These are phyloP conservation scores for Leccinum arenicola DNA, from an alignment of 768 basidiomycete species.

Conservation along the genomic window DNA sequence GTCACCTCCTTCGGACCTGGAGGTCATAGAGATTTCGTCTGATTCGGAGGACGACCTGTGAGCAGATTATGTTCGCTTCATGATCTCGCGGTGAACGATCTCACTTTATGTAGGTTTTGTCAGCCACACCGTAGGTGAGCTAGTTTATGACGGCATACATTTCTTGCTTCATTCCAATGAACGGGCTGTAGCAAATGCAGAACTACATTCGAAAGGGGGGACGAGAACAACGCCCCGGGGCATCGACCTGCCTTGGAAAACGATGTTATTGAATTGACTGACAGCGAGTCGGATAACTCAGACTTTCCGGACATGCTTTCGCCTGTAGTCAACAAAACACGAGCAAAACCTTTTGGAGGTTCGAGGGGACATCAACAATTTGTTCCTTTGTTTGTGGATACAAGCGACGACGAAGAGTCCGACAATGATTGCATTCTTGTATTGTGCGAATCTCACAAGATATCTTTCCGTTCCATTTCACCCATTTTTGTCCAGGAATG, in stretches of 20 bases:
- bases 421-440: slow-evolving; percentile 38
- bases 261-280: slow-evolving; percentile 31
- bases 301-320: slow-evolving; percentile 25
- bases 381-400: slow-evolving; percentile 27
- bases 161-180: background rate
- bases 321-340: slow-evolving; percentile 17
- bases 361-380: slow-evolving; percentile 10
- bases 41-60: slow-evolving; percentile 40
- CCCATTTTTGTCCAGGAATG: slow-evolving; percentile 34
- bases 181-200: slow-evolving; percentile 5
- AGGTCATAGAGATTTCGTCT: slow-evolving; percentile 58
- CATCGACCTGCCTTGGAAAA: background rate
- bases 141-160: background rate
- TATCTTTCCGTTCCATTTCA: background rate
- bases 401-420: slow-evolving; percentile 32
- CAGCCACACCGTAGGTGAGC: slow-evolving; percentile 13
- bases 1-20: slow-evolving; percentile 8
- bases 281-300: slow-evolving; percentile 24
- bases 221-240: background rate
- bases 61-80: slow-evolving; percentile 8
- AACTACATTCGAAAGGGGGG: background rate
- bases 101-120: slow-evolving; percentile 7
- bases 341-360: slow-evolving; percentile 1
- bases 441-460: slow-evolving; percentile 30
- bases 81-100: background rate